Evolutionary conservation across 208 protist species (phyloP), one percentile per base, ranked within the genome.

Genomic region (Trypanosoma brucei): DNA sequence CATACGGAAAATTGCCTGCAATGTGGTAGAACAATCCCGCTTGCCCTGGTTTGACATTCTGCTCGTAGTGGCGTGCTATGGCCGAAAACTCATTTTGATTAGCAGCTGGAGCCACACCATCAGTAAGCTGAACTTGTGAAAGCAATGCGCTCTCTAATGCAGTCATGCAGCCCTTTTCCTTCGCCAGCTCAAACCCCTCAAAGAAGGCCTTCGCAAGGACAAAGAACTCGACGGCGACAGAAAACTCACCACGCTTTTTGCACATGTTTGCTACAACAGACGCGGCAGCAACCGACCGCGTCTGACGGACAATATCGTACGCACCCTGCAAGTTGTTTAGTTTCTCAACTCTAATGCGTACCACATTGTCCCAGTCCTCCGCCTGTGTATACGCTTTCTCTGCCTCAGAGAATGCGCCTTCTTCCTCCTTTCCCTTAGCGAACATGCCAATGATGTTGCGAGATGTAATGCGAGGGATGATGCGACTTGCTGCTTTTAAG

Each of bases 201-300:
- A 79, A 60, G 33, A 80, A 87, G 33, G 85, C 81, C 65, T 97
- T 95, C 9, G 95, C 92, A n/a, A 98, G 70, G 36, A 98, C 77
- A 34, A 99, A 82, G 70, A 99, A 99, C 84, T 99, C 96, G 40
- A 99, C 94, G 7, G 97, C 93, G 2, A 71, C 71, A 38, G 75
- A 72, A 72, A 83, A 92, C 68, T 98, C 93, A 45, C 80, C 79
- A 55, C 73, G 67, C 50, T 84, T 74, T 69, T 90, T 76, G 66
- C 97, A 97, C 77, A 93, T 93, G 31, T 88, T 83, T 2, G 97
- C 96, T 30, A 98, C 93, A 1, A 98, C 57, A 22, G 81, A 60
- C 0, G 97, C 97, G 39, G 96, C 96, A 57, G 95, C 92, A 42
- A 87, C 81, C 11, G 90, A 96, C 45, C 91, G 74, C 0, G 95